These are phyloP conservation scores for Leccinum pallidistipes DNA, from an alignment of 1,284 basidiomycete species.

Conservation along the genomic window DNA sequence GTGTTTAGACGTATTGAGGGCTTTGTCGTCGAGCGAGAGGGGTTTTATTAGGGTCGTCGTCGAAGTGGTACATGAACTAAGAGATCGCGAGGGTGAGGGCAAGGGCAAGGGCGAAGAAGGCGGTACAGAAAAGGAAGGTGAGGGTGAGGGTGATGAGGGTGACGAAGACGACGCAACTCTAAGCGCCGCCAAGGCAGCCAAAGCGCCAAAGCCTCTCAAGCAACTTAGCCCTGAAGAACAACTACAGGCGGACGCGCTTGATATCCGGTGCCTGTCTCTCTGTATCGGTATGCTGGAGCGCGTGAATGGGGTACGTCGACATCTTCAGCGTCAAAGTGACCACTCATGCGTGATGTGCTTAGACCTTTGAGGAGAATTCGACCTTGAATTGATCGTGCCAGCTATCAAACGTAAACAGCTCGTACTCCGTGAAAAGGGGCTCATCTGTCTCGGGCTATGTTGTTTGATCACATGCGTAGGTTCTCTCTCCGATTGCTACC, in stretches of 20 bases:
- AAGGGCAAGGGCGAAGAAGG: constrained; percentile 33
- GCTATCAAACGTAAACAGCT: constrained; percentile 88
- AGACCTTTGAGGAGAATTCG: constrained; percentile 93
- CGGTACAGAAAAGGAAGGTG: constrained; percentile 29
- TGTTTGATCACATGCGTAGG: constrained; percentile 83
- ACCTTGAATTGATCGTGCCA: constrained; percentile 93
- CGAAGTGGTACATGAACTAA: constrained; percentile 87
- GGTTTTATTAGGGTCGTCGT: constrained; percentile 95
- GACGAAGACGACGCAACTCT: constrained; percentile 9
- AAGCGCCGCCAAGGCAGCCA: constrained; percentile 8
- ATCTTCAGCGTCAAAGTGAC: not conserved
- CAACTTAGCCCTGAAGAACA: constrained; percentile 59
- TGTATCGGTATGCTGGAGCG: constrained; percentile 92
- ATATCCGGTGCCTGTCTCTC: constrained; percentile 83
- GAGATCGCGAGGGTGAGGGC: constrained; percentile 55
- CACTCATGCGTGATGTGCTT: constrained; percentile 2
- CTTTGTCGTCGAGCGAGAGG: constrained; percentile 81
- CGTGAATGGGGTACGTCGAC: constrained; percentile 73
- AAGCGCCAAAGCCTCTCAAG: constrained; percentile 36
- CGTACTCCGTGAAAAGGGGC: constrained; percentile 81
- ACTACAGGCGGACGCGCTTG: constrained; percentile 64
- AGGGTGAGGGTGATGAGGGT: constrained; percentile 23
- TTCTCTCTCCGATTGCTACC: not conserved
- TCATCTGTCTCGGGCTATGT: constrained; percentile 85
- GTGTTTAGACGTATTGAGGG: constrained; percentile 86